These are phyloP conservation scores for Zygoascus meyerae DNA, from an alignment of 1,139 yeast species.

Conservation along the genomic window DNA sequence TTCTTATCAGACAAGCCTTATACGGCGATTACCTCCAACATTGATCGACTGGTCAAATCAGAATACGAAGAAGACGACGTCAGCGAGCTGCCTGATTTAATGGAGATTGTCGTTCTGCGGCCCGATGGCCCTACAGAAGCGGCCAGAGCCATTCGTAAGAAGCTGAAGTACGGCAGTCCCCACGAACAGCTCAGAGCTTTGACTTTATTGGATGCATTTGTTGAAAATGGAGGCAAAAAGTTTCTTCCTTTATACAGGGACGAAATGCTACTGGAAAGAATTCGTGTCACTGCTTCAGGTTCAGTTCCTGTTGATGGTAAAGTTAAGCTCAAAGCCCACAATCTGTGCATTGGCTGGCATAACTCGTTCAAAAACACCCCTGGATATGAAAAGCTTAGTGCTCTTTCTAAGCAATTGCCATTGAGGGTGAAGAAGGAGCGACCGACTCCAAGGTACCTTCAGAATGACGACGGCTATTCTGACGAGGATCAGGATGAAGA, in stretches of 20 bases:
- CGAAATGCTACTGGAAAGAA: conserved; percentile 60
- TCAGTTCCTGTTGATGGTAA: conserved; percentile 40
- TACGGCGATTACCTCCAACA: conserved; percentile 46
- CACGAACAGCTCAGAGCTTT: conserved; percentile 62
- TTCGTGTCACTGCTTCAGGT: conserved; percentile 45
- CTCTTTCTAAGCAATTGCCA: conserved; percentile 42
- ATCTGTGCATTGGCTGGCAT: conserved; percentile 61
- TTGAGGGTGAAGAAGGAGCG: conserved; percentile 33
- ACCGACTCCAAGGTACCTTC: conserved; percentile 22
- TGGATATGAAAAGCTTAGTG: conserved; percentile 48
- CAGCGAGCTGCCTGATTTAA: conserved; percentile 39
- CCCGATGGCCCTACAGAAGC: conserved; percentile 66
- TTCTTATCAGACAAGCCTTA: conserved; percentile 40
- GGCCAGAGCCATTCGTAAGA: conserved; percentile 84
- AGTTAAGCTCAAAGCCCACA: conserved; percentile 44
- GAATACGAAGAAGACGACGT: conserved; percentile 37
- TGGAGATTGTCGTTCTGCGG: conserved; percentile 42
- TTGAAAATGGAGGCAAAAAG: conserved; percentile 63
- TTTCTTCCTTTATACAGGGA: conserved; percentile 56
- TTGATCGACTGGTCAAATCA: conserved; percentile 41
- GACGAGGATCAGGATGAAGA: conserved; percentile 22
- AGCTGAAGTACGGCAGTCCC: conserved; percentile 72
- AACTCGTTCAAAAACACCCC: conserved; percentile 47
- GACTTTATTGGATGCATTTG: conserved; percentile 63
- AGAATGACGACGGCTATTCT: conserved; percentile 24